Evolutionary conservation across 2,329 filamentous ascomycete species (phyloP), one percentile per base, ranked within the genome.

Genomic region (Arthrobotrys megalospora): DNA sequence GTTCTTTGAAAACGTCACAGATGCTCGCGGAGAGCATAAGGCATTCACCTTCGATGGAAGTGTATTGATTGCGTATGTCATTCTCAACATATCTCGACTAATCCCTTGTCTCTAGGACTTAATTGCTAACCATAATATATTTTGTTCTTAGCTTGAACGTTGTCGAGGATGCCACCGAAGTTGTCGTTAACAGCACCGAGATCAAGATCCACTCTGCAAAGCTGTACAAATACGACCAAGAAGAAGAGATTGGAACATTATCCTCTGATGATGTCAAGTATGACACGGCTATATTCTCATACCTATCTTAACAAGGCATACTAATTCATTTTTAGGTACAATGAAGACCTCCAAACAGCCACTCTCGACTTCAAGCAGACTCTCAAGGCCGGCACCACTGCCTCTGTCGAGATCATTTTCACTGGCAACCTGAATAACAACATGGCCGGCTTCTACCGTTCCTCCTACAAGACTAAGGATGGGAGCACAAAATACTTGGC

Each of bases 391-490:
- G 93, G 92, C 24, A 88, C 89, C 82, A 94, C 94, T 87, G 93
- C 92, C 19, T 90, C 91, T 85, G 85, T 96, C 79, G 90, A 91
- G 83, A 89, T 94, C 82, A 91, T 89, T 81, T 97, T 96, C 85
- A 91, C 89, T 8, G 94, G 94, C 47, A 88, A 87, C 50, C 86
- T 97, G 82, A 97, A 97, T 85, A 93, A 97, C 84, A 95, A 96
- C 86, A 97, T 98, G 93, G 94, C 94, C 60, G 95, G 81, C 58
- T 98, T 98, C 88, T 98, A 98, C 86, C 90, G 95, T 75, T 97
- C 94, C 0, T 96, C 93, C 6, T 98, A 95, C 88, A 96, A 96
- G 87, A 91, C 90, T 79, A 86, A 89, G 60, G 90, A 96, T 82
- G 95, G 95, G 45, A 90, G 89, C 77, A 90, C 91, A 75, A 92